Evolutionary conservation across 1,284 basidiomycete species (phyloP), one percentile per base, ranked within the genome.

Genomic region (Leccinum discolor): DNA sequence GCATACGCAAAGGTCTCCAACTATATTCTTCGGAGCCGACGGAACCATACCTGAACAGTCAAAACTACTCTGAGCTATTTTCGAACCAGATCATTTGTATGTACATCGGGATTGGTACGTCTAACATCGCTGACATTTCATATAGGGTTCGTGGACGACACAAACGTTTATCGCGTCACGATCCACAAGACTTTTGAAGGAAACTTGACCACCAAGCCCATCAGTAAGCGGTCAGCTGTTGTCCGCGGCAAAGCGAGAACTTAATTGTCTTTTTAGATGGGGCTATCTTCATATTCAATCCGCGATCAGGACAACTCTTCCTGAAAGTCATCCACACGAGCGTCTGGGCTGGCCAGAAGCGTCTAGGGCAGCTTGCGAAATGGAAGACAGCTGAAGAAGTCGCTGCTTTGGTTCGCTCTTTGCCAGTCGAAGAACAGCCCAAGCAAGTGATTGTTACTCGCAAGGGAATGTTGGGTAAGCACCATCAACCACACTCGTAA

Each of bases 321-420:
- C 81, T 99, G 77, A 29, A 29, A 29, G 58, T 29, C 29, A 97
- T 29, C 1, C 29, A 29, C 29, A 29, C 29, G 29, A 29, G 29
- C 29, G 29, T 29, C 29, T 29, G 29, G 29, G 29, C 29, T 59
- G 97, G 98, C 75, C 98, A 99, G 80, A 99, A 99, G 81, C 98
- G 98, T 91, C 88, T 99, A 57, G 98, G 98, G 70, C 98, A 99
- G 80, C 86, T 99, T 64, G 98, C 98, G 59, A 99, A 99, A 82
- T 99, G 98, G 98, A 98, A 98, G 84, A 99, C 96, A 14, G 98
- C 98, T 14, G 98, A 99, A 88, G 98, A 99, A 90, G 98, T 99
- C 12, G 97, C 98, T 21, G 98, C 98, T 1, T 82, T 99, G 71
- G 93, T 99, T 70, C 94, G 97, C 68, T 99, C 97, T 56, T 81